These are phyloP conservation scores for Fusarium napiforme DNA, from an alignment of 2,329 filamentous ascomycete genomes.

Conservation along the genomic window DNA sequence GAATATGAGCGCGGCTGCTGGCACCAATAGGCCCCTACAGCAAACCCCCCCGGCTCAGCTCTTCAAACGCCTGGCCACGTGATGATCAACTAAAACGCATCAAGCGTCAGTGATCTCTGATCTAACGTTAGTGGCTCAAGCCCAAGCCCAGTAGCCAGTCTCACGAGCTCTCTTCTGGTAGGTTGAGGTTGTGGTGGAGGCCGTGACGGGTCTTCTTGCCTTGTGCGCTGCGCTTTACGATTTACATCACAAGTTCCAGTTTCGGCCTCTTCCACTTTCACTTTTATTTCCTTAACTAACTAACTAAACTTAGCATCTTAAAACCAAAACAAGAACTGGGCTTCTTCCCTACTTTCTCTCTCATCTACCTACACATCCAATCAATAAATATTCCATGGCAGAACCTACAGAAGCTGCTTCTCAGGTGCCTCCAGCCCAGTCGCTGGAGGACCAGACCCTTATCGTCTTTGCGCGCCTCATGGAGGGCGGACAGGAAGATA, in stretches of 20 bases:
- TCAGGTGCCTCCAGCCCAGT: slow-evolving; percentile 47
- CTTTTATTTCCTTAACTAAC: not conserved
- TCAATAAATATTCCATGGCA: slow-evolving; percentile 46
- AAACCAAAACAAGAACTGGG: not conserved
- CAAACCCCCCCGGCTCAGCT: not conserved
- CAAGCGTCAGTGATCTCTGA: slow-evolving; percentile 12
- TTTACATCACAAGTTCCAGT: slow-evolving; percentile 38
- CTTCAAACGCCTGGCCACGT: slow-evolving; percentile 42
- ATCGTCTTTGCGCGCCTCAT: slow-evolving; percentile 89
- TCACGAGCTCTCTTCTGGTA: slow-evolving; percentile 29
- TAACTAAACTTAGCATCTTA: not conserved
- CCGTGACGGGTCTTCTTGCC: slow-evolving; percentile 29
- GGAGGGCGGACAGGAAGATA: slow-evolving; percentile 87
- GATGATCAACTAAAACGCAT: slow-evolving; percentile 11
- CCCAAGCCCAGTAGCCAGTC: slow-evolving; percentile 9
- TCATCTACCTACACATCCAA: not conserved
- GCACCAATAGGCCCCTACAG: slow-evolving; percentile 16
- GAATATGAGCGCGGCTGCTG: slow-evolving; percentile 28
- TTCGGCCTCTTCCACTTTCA: slow-evolving; percentile 13
- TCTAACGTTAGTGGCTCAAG: slow-evolving; percentile 14
- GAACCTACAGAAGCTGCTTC: slow-evolving; percentile 47
- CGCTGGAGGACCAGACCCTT: slow-evolving; percentile 72
- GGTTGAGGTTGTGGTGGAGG: slow-evolving; percentile 26
- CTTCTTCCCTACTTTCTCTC: not conserved
- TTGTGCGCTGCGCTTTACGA: slow-evolving; percentile 31